Base-by-base conservation (phyloP, 1,284 basidiomycete species). In the Athelia psychrophila region DNA sequence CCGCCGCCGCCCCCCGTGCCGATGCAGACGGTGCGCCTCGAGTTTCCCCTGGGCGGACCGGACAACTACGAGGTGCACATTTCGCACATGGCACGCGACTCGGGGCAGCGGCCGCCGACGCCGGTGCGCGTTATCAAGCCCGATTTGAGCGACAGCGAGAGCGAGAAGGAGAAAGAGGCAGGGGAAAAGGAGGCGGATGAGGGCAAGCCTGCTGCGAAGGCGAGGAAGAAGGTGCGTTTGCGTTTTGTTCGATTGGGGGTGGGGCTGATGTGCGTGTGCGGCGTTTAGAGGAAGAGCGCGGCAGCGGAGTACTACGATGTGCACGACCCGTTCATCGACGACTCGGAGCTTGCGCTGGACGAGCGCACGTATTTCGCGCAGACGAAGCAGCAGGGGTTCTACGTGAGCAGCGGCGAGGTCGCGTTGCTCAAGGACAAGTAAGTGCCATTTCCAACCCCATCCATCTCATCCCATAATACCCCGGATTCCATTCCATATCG, bases 311-410 rank as follows among this genome's bases (percentile, higher is more conserved):
- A 89, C 64, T 99, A 99, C 75, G 95, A 99, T 71, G 77, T 88
- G 18, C 77, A 80, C 1, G 96, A 99, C 71, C 91, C 93, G 0
- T 98, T 98, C 72, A 98, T 99, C 63, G 96, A 99, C 75, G 96
- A 99, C 71, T 93, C 93, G 0, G 95, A 99, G 65, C 79, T 97
- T 50, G 85, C 84, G 19, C 76, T 95, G 40, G 95, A 98, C 71
- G 88, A 95, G 64, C 87, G 94, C 1, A 93, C 90, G 2, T 92
- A 85, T 70, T 46, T 46, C 24, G 44, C 44, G n/a, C 44, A 94
- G 69, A 95, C 95, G 2, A 93, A 91, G 69, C 91, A 95, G 61
- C 87, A 93, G 60, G 95, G 95, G 1, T 98, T 95, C 74, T 97
- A 95, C 63, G 94, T 98, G 19, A 91, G 88, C 13, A 81, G 81